Evolutionary conservation across 2,329 filamentous ascomycete genomes (phyloP).

Genomic region (Colletotrichum spinosum): DNA sequence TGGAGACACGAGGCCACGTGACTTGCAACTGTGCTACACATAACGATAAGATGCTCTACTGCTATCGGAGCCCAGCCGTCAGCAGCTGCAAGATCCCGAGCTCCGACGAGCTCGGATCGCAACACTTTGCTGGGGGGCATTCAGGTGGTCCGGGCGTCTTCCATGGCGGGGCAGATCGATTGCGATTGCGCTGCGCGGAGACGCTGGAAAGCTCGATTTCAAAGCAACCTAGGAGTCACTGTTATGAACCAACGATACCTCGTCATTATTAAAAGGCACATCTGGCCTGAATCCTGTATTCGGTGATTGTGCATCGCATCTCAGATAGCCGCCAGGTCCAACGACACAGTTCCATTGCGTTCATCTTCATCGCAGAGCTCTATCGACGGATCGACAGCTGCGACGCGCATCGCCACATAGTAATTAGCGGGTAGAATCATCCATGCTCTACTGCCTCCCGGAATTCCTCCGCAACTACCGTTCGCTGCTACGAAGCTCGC

Average conservation of each 20-base stretch:
- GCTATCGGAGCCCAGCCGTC: background rate
- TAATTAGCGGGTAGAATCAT: constrained; percentile 7
- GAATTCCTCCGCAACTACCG: constrained; percentile 37
- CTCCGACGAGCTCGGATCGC: constrained; percentile 16
- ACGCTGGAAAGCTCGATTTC: constrained; percentile 45
- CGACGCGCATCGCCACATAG: too few species aligned
- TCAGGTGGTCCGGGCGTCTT: constrained; percentile 17
- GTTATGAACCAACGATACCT: constrained; percentile 13
- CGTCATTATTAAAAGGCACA: constrained; percentile 32
- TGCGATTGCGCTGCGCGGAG: background rate
- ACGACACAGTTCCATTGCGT: too few species aligned
- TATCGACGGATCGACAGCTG: too few species aligned
- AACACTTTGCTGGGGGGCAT: constrained; percentile 8
- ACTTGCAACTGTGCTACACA: background rate
- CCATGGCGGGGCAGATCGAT: constrained; percentile 13
- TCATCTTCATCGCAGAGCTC: background rate
- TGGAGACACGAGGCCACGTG: constrained; percentile 25
- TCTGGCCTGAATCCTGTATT: background rate
- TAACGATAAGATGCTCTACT: constrained; percentile 13
- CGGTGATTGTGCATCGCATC: too few species aligned
- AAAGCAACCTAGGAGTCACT: constrained; percentile 46
- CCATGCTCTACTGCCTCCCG: constrained; percentile 36
- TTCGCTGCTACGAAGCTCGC: constrained; percentile 30
- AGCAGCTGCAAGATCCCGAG: constrained; percentile 18
- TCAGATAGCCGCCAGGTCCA: too few species aligned